Evolutionary conservation across 306 rosid species (phyloP).

Genomic region (Comarum palustre): DNA sequence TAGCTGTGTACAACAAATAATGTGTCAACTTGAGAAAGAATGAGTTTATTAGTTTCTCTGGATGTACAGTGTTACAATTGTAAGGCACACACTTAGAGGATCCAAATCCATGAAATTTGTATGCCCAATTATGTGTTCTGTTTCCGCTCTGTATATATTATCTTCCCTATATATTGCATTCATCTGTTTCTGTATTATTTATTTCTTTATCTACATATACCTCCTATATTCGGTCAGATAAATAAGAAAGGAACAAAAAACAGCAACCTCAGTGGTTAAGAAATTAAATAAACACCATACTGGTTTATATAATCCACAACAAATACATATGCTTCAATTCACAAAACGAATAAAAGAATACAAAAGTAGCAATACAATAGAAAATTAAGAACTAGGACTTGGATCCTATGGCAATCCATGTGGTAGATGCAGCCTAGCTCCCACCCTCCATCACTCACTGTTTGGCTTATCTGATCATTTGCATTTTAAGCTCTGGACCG

Average conservation of each 20-base stretch:
- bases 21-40: too few species aligned
- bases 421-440: not conserved
- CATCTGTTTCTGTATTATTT: not conserved
- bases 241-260: not conserved
- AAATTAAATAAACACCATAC: not conserved
- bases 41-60: too few species aligned
- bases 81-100: not conserved
- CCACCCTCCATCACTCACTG: not conserved
- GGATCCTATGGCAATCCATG: not conserved
- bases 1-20: not conserved
- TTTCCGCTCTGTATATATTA: not conserved
- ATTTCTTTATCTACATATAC: not conserved
- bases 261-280: not conserved
- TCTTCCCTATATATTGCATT: not conserved
- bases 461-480: not conserved
- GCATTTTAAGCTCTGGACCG: constrained; percentile 2
- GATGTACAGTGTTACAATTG: too few species aligned
- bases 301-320: not conserved
- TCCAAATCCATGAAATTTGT: not conserved
- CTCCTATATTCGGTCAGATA: not conserved
- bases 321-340: not conserved
- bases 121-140: not conserved
- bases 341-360: not conserved
- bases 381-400: not conserved
- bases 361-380: not conserved